Evolutionary conservation across 2,329 filamentous ascomycete species (phyloP), one percentile per base, ranked within the genome.

Genomic region (Aspergillus chevalieri): DNA sequence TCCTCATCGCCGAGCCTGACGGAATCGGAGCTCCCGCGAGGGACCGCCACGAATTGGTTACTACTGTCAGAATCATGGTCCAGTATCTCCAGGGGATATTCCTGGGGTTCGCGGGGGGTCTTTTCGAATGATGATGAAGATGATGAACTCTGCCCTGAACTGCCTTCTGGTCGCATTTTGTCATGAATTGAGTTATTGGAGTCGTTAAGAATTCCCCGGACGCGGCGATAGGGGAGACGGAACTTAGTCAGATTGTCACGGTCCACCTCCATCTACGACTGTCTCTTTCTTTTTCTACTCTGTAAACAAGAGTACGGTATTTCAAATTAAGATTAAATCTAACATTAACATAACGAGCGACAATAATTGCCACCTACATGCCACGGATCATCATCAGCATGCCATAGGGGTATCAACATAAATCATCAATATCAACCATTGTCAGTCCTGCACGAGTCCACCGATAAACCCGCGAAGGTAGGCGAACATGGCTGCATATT

Each of bases 11-110:
- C 26, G 46, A 44, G 48, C 42, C 52, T 49, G 15, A 44, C 48
- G 46, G 58, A 56, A 43, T 59, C 57, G 47, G 48, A 49, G 41
- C 58, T 59, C n/a, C 44, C 48, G 48, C 58, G 53, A 14, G 42
- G 46, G 28, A 52, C 46, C 36, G 44, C 33, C 47, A 54, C 36
- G n/a, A 53, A 51, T 43, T 53, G 49, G 41, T 43, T 50, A 44
- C 26, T 52, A 17, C 44, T 26, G 36, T 47, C 44, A 15, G 38
- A 36, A 24, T 51, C 48, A 9, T 26, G 22, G 43, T 43, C 41
- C 8, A 53, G 49, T 3, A 22, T n/a, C 4, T 53, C 45, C 8
- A 53, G 36, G 2, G 44, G 28, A 19, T 51, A 47, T 10, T 47
- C 46, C 26, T 49, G 46, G 21, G 30, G 21, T 21, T 17, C 43